Evolutionary conservation across 2,329 filamentous ascomycete genomes (phyloP), one percentile per base, ranked within the genome.

Genomic region (Hyphodiscus sp.): DNA sequence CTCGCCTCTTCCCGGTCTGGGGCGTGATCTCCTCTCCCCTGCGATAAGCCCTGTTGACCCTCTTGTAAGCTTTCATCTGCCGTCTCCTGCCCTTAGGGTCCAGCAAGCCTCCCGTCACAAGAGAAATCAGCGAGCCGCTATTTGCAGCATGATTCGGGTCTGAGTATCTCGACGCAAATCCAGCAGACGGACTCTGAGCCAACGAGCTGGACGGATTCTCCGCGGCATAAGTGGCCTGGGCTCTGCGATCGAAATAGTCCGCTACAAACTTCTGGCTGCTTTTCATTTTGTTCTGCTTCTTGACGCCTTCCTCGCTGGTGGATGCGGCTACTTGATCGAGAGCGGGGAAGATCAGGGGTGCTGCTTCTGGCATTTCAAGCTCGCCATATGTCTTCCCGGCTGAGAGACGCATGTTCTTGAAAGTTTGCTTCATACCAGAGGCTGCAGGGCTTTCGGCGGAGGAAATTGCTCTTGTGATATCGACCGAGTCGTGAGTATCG

Each of bases 141-240:
- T 73, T 76, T 30, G 73, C 75, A 0, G 76, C 70, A 56, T 80
- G 73, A 55, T 72, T 76, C 0, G 78, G 77, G 56, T 82, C 77
- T 8, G 73, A 71, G 58, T 74, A 78, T 20, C 75, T 69, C 4
- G 74, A 77, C 0, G 68, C 65, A 57, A 79, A 79, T 20, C 67
- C 63, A 0, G 66, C 63, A 49, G 67, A 57, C 8, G 57, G 59
- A 1, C 42, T 61, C 56, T 61, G 55, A 65, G 68, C 63, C 1
- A 78, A 61, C 1, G 63, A 58, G 16, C 69, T 72, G 42, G 67
- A 68, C 0, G 74, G 75, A 51, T 77, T 73, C 50, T 73, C 64
- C 20, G 51, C 59, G 1, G 60, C 63, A 67, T 70, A 44, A 45
- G 68, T 61, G 0, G 75, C 74, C 47, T 75, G 73, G 0, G 74